Base-by-base conservation (phyloP, 441 rosid genomes). In the Adansonia madagascariensis region DNA sequence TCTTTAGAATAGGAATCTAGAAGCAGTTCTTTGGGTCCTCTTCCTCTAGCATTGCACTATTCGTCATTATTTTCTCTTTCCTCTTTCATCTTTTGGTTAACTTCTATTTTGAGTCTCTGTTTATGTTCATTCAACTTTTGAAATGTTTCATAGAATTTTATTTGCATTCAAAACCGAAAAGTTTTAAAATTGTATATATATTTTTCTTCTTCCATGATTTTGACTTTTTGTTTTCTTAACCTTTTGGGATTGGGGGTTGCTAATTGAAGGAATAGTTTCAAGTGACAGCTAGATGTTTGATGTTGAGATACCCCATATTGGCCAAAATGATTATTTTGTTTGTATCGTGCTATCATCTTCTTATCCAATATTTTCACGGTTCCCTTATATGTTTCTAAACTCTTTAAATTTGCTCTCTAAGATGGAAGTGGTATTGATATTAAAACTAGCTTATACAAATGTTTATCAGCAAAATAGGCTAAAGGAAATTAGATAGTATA, bases 101-200 rank as follows among this genome's bases (percentile, higher is more conserved):
- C 46, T 31, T 20, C 15, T 63, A n/a, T 64, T 64, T 43, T 41
- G 20, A 39, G 12, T 39, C 18, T 64, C 70, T 24, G 65, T 10
- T 64, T 64, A 14, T 64, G 8, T 39, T n/a, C 24, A 41, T 64
- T 64, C 41, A 64, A 64, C 43, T 64, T 64, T n/a, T 64, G 24
- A 39, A 39, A 39, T 64, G 41, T 22, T 41, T 64, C 6, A 11
- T 11, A 39, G 4, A 62, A 14, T 7, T 64, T 64, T 41, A 15
- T 64, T 39, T 64, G 24, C 44, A 12, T 6, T 62, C 10, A 35
- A 15, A 62, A 44, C 67, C 31, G 67, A 3, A 62, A 31, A 62
- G 67, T 62, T 31, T 61, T 61, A 31, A 9, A 24, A 61, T 61
- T 61, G 65, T 6, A 27, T 27, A 11, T 27, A 20, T 31, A 2